Conservation (phyloP, 2,329 filamentous ascomycete species). For the Scedosporium apiospermum region DNA sequence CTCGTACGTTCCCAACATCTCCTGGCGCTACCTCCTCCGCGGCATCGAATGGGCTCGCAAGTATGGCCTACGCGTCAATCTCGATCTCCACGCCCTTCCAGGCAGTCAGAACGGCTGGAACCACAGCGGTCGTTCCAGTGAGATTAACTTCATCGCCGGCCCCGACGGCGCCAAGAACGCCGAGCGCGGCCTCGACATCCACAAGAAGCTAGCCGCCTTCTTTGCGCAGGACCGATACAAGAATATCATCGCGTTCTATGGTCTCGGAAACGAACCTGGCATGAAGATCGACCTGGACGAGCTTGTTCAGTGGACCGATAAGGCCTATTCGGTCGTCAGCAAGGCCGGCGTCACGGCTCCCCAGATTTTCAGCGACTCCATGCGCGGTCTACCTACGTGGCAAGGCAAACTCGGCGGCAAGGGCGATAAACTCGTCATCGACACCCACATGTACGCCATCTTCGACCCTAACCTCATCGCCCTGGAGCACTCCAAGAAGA, state of each 20-base stretch:
- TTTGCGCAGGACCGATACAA: conserved; percentile 90
- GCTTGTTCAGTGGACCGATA: conserved; percentile 71
- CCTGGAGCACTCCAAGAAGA: conserved; percentile 71
- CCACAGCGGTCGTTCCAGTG: conserved; percentile 76
- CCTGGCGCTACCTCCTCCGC: conserved; percentile 88
- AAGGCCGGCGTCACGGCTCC: conserved; percentile 64
- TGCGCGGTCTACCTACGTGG: conserved; percentile 87
- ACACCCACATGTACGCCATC: conserved; percentile 97
- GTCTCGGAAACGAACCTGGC: conserved; percentile 85
- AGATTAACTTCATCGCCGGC: conserved; percentile 86
- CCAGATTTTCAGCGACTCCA: conserved; percentile 88
- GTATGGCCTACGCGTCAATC: conserved; percentile 82
- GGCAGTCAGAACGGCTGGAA: conserved; percentile 98
- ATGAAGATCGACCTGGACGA: conserved; percentile 64
- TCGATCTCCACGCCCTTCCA: conserved; percentile 85
- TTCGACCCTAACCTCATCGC: conserved; percentile 87
- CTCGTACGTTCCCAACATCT: conserved; percentile 76
- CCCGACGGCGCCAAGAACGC: conserved; percentile 70
- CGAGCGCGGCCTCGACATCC: conserved; percentile 75
- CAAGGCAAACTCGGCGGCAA: conserved; percentile 68
- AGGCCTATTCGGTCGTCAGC: conserved; percentile 63
- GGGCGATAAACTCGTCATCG: conserved; percentile 64
- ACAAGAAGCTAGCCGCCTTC: conserved; percentile 80
- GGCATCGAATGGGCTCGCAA: conserved; percentile 91
- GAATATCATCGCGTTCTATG: conserved; percentile 87